Base-by-base conservation (phyloP, 2,329 filamentous ascomycete species). In the Huntiella moniliformis region DNA sequence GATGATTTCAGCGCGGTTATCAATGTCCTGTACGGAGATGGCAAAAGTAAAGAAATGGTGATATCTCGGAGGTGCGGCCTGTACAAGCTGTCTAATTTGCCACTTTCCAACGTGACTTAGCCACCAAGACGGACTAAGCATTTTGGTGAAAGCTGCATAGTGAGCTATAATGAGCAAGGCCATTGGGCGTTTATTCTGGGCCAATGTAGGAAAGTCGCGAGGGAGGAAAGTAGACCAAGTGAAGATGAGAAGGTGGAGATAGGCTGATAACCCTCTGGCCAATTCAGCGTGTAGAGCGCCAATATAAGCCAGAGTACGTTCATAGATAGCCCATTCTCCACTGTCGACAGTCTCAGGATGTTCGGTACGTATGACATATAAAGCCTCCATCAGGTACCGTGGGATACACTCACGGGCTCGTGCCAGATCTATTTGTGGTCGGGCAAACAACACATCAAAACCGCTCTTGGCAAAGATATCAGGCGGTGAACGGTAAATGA, bases 211-310 rank as follows among this genome's bases (percentile, higher is more conserved):
- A 11, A 44, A 44, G 33, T 28, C 11, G 11, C 42, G 13, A 4
- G 67, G 66, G 15, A 71, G 50, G 44, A 67, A 73, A 2, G 68
- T 74, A 46, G 70, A 65, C 59, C 67, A 71, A 7, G 67, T 71
- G 50, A 70, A 63, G 54, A 70, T 62, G 45, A 71, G 66, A 11
- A 74, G 56, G 48, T 61, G 57, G 52, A 73, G 60, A 18, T 67
- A 56, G 13, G 63, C 58, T 33, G 60, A 60, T 37, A 69, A 61
- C 4, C 68, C 68, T 12, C 61, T 51, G 11, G 13, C 32, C 8
- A 51, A 54, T 51, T 71, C 64, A 44, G 58, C 56, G 49, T 73
- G 74, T 1, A 74, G 60, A 1, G 67, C 66, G 28, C 70, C 71
- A 2, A 74, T 59, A 49, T 63, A 68, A 45, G 63, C 63, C 5